phyloP scores from a whole-genome alignment of 1,284 basidiomycete species.

The Moesziomyces aphidis region DNA sequence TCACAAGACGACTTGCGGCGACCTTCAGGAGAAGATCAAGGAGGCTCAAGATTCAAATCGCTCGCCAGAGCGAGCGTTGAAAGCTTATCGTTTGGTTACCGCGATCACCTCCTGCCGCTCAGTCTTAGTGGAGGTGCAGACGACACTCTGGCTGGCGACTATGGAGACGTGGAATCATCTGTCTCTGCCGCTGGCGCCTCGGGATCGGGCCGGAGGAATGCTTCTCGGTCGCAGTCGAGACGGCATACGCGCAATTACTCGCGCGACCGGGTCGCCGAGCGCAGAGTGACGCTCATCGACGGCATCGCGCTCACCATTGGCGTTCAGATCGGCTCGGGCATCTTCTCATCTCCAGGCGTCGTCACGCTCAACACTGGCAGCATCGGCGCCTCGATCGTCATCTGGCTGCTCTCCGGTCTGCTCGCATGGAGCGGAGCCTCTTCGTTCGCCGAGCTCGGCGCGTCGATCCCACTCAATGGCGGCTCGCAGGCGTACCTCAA shows the following conservation, averaged over 20 bases:
- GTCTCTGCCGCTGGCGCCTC: conserved; percentile 13
- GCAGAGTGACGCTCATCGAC: conserved; percentile 39
- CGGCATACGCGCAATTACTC: conserved; percentile 23
- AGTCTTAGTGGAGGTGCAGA: conserved; percentile 51
- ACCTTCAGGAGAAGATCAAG: background rate
- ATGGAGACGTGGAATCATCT: conserved; percentile 49
- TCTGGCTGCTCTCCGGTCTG: conserved; percentile 60
- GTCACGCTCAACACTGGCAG: conserved; percentile 63
- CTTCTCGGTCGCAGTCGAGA: conserved; percentile 2
- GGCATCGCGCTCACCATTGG: conserved; percentile 61
- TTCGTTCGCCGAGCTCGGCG: conserved; percentile 76
- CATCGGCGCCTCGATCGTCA: conserved; percentile 60
- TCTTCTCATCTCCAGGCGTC: conserved; percentile 66
- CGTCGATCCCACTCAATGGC: conserved; percentile 72
- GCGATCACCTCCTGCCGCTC: conserved; percentile 55
- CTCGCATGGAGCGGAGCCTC: conserved; percentile 69
- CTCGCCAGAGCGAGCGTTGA: conserved; percentile 48
- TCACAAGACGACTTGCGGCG: background rate
- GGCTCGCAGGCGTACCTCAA: conserved; percentile 76
- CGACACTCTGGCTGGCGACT: conserved; percentile 45
- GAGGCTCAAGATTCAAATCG: conserved; percentile 5
- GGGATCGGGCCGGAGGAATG: conserved; percentile 5
- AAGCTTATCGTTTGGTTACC: conserved; percentile 54
- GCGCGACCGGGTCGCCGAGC: conserved; percentile 11
- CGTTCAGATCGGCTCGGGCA: conserved; percentile 65